These are phyloP conservation scores for Tetracladium setigerum DNA, from an alignment of 495 filamentous ascomycete genomes.

Conservation along the genomic window DNA sequence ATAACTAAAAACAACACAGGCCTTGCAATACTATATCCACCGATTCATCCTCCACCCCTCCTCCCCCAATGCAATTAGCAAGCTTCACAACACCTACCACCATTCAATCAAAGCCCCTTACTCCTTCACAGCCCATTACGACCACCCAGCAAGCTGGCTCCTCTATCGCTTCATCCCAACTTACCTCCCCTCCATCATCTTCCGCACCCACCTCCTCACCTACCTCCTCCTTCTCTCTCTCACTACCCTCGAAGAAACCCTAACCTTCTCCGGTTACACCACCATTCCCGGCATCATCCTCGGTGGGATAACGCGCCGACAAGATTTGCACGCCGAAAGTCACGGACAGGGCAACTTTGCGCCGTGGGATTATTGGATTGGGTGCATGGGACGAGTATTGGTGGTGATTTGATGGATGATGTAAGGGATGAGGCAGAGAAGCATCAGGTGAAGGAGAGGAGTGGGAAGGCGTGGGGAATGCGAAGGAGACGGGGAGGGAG, in stretches of 20 bases:
- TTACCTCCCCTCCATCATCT: slow-evolving; percentile 55
- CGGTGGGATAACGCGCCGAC: slow-evolving; percentile 63
- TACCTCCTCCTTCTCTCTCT: slow-evolving; percentile 63
- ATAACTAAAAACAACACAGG: slow-evolving; percentile 37
- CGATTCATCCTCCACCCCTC: slow-evolving; percentile 57
- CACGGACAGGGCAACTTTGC: slow-evolving; percentile 66
- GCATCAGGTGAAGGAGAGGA: slow-evolving; percentile 44
- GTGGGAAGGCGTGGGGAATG: slow-evolving; percentile 30
- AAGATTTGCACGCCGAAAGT: slow-evolving; percentile 57
- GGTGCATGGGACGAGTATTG: slow-evolving; percentile 58
- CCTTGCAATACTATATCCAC: slow-evolving; percentile 58
- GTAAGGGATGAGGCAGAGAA: slow-evolving; percentile 50
- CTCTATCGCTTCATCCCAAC: slow-evolving; percentile 62
- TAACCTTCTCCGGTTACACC: slow-evolving; percentile 71
- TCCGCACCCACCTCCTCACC: slow-evolving; percentile 73
- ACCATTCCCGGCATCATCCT: slow-evolving; percentile 68
- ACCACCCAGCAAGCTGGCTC: slow-evolving; percentile 72
- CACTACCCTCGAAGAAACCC: slow-evolving; percentile 67
- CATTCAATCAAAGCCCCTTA: slow-evolving; percentile 57
- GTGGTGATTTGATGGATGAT: slow-evolving; percentile 47
- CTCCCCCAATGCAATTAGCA: slow-evolving; percentile 17
- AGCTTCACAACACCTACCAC: slow-evolving; percentile 55
- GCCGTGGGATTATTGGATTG: slow-evolving; percentile 71
- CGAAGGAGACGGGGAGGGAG: slow-evolving; percentile 27
- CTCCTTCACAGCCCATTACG: slow-evolving; percentile 63